Evolutionary conservation across 23 red algal species (phyloP).

Genomic region (Porphyridium purpureum): DNA sequence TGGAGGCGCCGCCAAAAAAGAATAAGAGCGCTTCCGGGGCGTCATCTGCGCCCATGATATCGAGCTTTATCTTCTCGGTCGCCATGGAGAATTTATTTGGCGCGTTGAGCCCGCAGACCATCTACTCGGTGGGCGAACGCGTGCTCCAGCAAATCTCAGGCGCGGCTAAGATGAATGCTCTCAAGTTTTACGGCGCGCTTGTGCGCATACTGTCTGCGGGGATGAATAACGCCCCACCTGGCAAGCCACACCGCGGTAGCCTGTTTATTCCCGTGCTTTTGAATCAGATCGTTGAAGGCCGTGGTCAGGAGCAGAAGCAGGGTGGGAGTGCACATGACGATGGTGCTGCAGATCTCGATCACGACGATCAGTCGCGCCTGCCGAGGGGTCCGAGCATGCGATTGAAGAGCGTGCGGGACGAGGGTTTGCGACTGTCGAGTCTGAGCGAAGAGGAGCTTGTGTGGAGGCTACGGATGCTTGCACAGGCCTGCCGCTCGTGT

Average conservation of each 20-base stretch:
- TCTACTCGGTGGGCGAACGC: conserved; percentile 14
- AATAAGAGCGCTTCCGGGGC: conserved; percentile 6
- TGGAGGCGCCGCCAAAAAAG: conserved; percentile 73
- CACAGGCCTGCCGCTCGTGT: conserved; percentile 57
- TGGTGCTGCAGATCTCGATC: too few relatives aligned
- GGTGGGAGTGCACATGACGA: too few relatives aligned
- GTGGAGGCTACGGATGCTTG: conserved; percentile 81
- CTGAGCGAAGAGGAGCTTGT: conserved; percentile 55
- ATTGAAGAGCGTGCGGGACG: not conserved
- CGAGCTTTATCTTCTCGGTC: conserved; percentile 47
- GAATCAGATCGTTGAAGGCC: conserved; percentile 6
- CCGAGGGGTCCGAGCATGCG: not conserved
- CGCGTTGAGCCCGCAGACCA: conserved; percentile 14
- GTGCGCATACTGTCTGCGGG: conserved; percentile 29
- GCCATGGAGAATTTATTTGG: conserved; percentile 55
- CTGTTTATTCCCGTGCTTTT: conserved; percentile 31
- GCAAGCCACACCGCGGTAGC: too few relatives aligned
- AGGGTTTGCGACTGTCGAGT: conserved; percentile 5
- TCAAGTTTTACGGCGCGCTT: conserved; percentile 52
- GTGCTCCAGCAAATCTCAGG: conserved; percentile 35
- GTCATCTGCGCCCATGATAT: conserved; percentile 12
- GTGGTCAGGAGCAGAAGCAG: too few relatives aligned
- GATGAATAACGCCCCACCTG: too few relatives aligned
- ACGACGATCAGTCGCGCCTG: too few relatives aligned
- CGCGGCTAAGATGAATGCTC: conserved; percentile 32